Evolutionary conservation across 768 basidiomycete genomes (phyloP), one percentile per base, ranked within the genome.

Genomic region (Gymnopilus dilepis): DNA sequence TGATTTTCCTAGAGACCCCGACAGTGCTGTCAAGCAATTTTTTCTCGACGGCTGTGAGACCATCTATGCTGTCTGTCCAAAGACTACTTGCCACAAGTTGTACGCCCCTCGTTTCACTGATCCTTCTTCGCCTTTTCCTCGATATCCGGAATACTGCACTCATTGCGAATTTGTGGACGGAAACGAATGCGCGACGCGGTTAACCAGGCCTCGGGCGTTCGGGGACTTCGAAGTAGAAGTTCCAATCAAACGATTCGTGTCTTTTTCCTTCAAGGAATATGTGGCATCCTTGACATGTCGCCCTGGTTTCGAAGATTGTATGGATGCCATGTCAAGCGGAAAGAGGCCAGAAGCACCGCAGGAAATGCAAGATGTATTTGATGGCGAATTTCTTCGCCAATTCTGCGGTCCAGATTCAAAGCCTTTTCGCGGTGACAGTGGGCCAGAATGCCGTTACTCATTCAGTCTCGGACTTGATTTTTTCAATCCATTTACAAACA

Each of bases 191-290:
- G 50, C 38, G 1, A 56, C 56, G 30, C 11, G 17, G 9, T 33
- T 69, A 11, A 52, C 60, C 22, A 28, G 54, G 3, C 31, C 66
- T 2, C 57, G 55, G 48, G 2, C 6, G 2, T 28, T 60, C 24
- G 30, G 42, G 3, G 57, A 37, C 31, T 15, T 38, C 7, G 33
- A 19, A 2, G 41, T 65, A 9, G 21, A 59, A 1, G 40, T 65
- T 9, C 67, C 69, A 3, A 64, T 71, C 45, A 71, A 69, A 43
- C 54, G 57, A 4, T 71, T 62, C 37, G 56, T 71, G 0, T 22
- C 42, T 3, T 69, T 67, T 48, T 52, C 34, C 31, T 61, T 68
- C n/a, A 63, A 68, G 33, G 70, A 71, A 9, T 79, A 73, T 62
- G 22, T 76, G 3, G 71, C 61, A 0, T 19, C 65, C 1, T 30